These are phyloP conservation scores for Citrus mangshanensis DNA, from an alignment of 345 rosid genomes.

Conservation along the genomic window DNA sequence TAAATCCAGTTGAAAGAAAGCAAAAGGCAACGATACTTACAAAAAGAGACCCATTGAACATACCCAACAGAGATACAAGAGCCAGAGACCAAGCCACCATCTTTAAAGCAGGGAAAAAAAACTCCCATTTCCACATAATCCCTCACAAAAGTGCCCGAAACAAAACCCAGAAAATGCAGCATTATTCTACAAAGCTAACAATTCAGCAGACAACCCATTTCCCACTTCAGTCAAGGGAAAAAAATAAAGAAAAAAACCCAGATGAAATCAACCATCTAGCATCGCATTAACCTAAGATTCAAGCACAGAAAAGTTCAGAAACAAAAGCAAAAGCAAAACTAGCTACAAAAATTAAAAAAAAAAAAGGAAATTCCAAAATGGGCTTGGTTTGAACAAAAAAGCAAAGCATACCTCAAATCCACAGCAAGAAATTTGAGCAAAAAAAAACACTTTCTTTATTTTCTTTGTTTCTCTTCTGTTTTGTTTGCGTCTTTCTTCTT, in stretches of 20 bases:
- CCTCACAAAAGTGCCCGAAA: slow-evolving; percentile 17
- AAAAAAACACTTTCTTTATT: background rate
- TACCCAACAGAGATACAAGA: background rate
- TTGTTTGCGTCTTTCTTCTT: slow-evolving; percentile 12
- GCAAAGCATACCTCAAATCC: slow-evolving; percentile 25
- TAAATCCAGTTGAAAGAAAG: background rate
- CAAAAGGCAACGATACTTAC: background rate
- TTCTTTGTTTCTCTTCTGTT: slow-evolving; percentile 4
- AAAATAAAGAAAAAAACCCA: slow-evolving; percentile 18
- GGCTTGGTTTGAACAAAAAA: background rate
- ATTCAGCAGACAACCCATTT: background rate
- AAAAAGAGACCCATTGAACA: background rate
- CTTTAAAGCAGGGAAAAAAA: background rate
- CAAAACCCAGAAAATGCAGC: slow-evolving; percentile 23
- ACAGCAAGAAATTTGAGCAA: slow-evolving; percentile 4
- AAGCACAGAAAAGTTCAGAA: background rate
- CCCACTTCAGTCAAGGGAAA: slow-evolving; percentile 1
- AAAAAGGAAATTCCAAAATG: background rate
- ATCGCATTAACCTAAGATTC: slow-evolving; percentile 29
- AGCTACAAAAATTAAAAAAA: background rate
- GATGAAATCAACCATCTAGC: slow-evolving; percentile 13
- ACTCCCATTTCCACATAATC: background rate
- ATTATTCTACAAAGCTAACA: slow-evolving; percentile 16
- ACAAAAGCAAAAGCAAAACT: slow-evolving; percentile 6
- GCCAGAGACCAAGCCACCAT: background rate